A percentile compares a stretch with the other conserved stretches of the same genome.
Evolutionary conservation across 2,329 filamentous ascomycete species (phyloP).

Genomic region (Aspergillus pseudotamarii): DNA sequence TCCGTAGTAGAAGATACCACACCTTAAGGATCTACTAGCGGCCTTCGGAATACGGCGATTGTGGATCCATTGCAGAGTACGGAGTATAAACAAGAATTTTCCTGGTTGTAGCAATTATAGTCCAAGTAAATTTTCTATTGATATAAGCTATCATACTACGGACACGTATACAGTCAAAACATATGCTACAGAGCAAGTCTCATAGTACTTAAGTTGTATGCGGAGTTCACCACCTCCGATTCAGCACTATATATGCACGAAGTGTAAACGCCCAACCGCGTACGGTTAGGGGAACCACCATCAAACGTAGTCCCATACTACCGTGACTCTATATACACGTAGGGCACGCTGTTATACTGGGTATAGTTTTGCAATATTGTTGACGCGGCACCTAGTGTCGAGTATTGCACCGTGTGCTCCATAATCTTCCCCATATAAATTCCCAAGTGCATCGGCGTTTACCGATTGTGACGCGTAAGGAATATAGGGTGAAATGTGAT

Average conservation of each 20-base stretch:
- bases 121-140: background rate
- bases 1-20: background rate
- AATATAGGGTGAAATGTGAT: background rate
- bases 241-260: background rate
- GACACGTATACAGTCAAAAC: background rate
- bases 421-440: background rate
- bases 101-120: background rate
- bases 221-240: background rate
- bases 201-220: background rate
- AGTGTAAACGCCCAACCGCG: background rate
- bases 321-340: conserved; percentile 1
- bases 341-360: background rate
- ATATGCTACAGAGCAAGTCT: background rate
- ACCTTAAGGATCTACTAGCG: background rate
- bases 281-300: background rate
- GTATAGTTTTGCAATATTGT: background rate
- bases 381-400: background rate
- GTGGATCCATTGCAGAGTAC: background rate
- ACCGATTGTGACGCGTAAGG: background rate
- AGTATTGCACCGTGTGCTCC: background rate
- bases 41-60: background rate
- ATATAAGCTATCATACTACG: background rate
- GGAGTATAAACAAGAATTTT: background rate
- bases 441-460: background rate
- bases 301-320: background rate